Conservation (phyloP, 148 eudicot species). For the Chenopodium suecicum region DNA sequence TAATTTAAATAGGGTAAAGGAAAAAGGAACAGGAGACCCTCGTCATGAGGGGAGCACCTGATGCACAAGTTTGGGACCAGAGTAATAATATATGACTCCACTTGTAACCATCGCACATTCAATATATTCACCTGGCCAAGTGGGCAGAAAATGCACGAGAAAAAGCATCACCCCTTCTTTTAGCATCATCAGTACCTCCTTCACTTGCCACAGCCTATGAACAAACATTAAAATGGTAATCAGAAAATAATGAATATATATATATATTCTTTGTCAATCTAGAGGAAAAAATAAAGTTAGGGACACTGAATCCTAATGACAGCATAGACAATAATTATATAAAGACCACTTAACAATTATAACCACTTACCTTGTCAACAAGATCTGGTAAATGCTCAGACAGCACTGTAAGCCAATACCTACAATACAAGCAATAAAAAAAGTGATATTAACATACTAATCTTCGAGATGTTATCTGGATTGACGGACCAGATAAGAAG, state of each 20-base stretch:
- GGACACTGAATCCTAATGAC: too few relatives aligned
- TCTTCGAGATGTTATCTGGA: too few relatives aligned
- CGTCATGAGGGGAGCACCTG: too few relatives aligned
- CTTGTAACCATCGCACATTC: background rate
- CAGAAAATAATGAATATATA: background rate
- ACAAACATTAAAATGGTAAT: background rate
- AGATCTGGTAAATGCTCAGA: constrained; percentile 93
- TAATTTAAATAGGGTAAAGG: too few relatives aligned
- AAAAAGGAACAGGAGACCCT: too few relatives aligned
- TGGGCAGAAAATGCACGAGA: constrained; percentile 99
- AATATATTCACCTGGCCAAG: constrained; percentile 68
- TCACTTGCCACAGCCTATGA: constrained; percentile 97
- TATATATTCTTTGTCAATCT: background rate
- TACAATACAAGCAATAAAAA: constrained; percentile 23
- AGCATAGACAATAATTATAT: background rate
- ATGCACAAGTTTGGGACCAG: too few relatives aligned
- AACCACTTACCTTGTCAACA: constrained; percentile 78
- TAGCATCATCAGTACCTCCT: constrained; percentile 98
- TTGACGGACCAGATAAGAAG: too few relatives aligned
- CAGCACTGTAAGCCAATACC: constrained; percentile 92
- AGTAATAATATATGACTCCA: background rate
- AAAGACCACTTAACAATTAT: background rate
- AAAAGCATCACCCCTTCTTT: constrained; percentile 96
- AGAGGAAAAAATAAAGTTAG: background rate
- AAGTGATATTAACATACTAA: constrained; percentile 9